These are phyloP conservation scores for Chenopodium album DNA, from an alignment of 148 eudicot genomes.

Conservation along the genomic window DNA sequence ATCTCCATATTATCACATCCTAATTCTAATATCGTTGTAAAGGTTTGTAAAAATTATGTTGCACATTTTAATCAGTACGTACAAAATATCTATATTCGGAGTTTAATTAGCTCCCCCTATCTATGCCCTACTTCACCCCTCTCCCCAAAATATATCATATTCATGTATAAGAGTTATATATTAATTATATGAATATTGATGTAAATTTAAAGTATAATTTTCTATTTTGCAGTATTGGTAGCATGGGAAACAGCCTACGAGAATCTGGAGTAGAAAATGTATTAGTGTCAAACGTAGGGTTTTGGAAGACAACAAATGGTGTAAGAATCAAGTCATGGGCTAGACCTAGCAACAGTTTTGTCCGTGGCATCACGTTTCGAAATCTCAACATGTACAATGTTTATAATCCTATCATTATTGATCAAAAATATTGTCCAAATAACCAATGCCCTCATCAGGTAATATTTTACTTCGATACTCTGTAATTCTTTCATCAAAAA, in stretches of 20 bases:
- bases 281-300: constrained; percentile 35
- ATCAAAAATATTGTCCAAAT: constrained; percentile 51
- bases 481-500: too few relatives aligned
- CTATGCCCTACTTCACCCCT: too few relatives aligned
- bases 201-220: too few relatives aligned
- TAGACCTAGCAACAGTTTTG: constrained; percentile 38
- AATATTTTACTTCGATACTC: background rate
- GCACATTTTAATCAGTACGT: too few relatives aligned
- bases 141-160: too few relatives aligned
- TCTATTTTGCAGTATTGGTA: constrained; percentile 45
- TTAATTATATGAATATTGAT: too few relatives aligned
- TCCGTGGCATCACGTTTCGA: constrained; percentile 28
- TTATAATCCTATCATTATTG: constrained; percentile 47
- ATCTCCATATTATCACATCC: too few relatives aligned
- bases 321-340: constrained; percentile 59
- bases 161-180: too few relatives aligned
- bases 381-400: constrained; percentile 46
- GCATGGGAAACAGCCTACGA: constrained; percentile 37
- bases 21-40: too few relatives aligned
- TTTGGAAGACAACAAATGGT: constrained; percentile 47
- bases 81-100: too few relatives aligned
- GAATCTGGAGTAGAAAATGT: constrained; percentile 57
- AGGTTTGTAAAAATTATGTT: too few relatives aligned
- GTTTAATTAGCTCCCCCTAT: too few relatives aligned
- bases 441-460: constrained; percentile 47